These are phyloP conservation scores for Diaporthe humulicola DNA, from an alignment of 2,329 filamentous ascomycete species.

Conservation along the genomic window DNA sequence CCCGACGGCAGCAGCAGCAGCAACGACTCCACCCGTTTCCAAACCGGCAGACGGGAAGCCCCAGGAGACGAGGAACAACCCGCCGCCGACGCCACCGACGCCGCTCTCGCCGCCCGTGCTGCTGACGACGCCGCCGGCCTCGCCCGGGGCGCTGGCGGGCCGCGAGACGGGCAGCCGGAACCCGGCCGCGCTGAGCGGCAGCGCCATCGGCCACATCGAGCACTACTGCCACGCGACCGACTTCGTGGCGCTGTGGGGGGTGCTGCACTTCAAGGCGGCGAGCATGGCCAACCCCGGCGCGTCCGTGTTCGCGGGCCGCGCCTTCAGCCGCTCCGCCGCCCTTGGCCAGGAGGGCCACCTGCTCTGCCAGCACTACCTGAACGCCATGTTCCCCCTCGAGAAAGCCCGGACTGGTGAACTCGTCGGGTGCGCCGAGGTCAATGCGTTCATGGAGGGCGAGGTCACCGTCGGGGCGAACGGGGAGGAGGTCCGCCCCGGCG, in stretches of 20 bases:
- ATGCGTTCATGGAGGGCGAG: constrained; percentile 72
- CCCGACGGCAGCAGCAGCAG: not conserved
- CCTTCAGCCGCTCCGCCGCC: constrained; percentile 65
- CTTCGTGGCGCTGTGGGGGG: constrained; percentile 81
- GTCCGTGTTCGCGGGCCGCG: constrained; percentile 71
- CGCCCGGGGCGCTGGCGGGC: not conserved
- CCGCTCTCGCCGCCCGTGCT: not conserved
- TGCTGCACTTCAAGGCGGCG: constrained; percentile 73
- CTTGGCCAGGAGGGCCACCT: constrained; percentile 66
- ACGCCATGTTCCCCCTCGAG: constrained; percentile 70
- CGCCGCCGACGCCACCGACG: not conserved
- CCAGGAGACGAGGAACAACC: not conserved
- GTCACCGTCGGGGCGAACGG: constrained; percentile 60
- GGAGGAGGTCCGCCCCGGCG: constrained; percentile 48
- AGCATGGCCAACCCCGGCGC: constrained; percentile 58
- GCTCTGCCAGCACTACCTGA: constrained; percentile 72
- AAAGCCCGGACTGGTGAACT: constrained; percentile 55
- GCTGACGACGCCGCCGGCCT: not conserved
- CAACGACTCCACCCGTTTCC: not conserved
- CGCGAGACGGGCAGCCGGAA: constrained; percentile 51
- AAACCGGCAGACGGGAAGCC: not conserved
- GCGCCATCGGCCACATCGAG: constrained; percentile 78
- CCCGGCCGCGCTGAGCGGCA: constrained; percentile 55
- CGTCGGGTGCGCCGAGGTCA: constrained; percentile 51
- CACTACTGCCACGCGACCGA: constrained; percentile 83